These are phyloP conservation scores for Chaetoceros muelleri DNA, from an alignment of 108 stramenopile genomes.

Conservation along the genomic window DNA sequence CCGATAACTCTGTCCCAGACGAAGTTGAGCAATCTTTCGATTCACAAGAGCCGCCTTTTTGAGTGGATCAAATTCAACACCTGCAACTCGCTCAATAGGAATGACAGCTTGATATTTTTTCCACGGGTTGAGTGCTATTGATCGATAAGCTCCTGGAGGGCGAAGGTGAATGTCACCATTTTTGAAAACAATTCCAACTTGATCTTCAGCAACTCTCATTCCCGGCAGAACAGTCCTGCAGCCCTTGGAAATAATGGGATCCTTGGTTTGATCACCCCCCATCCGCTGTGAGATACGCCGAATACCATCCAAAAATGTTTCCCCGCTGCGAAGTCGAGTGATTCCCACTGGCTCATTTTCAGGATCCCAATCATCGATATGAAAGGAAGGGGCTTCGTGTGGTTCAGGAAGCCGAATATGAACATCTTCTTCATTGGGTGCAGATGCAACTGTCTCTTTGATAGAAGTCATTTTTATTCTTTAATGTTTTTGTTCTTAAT, in stretches of 20 bases:
- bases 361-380: not conserved
- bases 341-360: conserved; percentile 2
- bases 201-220: not conserved
- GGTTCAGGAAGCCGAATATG: not conserved
- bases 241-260: not conserved
- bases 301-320: not conserved
- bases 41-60: not conserved
- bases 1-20: not conserved
- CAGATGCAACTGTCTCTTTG: not conserved
- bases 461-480: not conserved
- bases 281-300: not conserved
- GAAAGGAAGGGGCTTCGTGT: not conserved
- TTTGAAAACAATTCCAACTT: not conserved
- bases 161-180: not conserved
- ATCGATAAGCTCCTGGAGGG: not conserved
- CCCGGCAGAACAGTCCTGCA: not conserved
- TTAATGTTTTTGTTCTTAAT: not conserved
- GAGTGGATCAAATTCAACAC: not conserved
- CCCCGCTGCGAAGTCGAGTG: not conserved
- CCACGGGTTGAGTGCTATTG: not conserved
- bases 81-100: not conserved
- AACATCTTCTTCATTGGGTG: not conserved
- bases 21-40: not conserved
- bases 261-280: not conserved
- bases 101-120: not conserved